phyloP scores from a whole-genome alignment of 1,139 yeast species.

The Saccharomycopsis hybrid region DNA sequence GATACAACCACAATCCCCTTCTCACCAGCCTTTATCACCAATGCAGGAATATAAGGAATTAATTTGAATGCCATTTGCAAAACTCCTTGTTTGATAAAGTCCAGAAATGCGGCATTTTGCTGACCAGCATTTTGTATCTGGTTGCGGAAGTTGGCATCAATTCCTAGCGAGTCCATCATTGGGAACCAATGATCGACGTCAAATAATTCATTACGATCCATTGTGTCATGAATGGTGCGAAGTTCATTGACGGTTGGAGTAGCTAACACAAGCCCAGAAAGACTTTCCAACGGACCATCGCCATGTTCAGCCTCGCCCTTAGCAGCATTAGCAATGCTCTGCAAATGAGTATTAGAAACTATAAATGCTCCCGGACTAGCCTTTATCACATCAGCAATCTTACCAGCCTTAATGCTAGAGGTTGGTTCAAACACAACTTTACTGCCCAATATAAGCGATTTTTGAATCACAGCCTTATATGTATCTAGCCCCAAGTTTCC shows the following conservation, averaged over 20 bases:
- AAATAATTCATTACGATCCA: conserved; percentile 44
- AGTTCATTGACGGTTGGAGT: conserved; percentile 71
- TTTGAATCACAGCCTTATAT: conserved; percentile 35
- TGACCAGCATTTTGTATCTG: conserved; percentile 9
- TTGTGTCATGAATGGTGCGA: conserved; percentile 44
- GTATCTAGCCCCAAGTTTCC: conserved; percentile 53
- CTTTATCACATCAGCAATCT: conserved; percentile 29
- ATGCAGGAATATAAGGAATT: conserved; percentile 65
- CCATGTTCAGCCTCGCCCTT: conserved; percentile 26
- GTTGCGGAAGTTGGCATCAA: conserved; percentile 35
- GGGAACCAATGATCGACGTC: conserved; percentile 73
- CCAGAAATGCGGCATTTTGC: background rate
- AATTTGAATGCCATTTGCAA: conserved; percentile 66
- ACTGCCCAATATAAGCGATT: conserved; percentile 25
- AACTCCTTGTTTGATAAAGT: conserved; percentile 37
- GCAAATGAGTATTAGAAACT: conserved; percentile 30
- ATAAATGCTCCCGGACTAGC: conserved; percentile 24
- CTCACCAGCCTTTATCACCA: conserved; percentile 61
- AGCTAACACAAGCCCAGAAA: conserved; percentile 36
- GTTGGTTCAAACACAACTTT: conserved; percentile 69
- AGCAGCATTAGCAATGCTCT: conserved; percentile 22
- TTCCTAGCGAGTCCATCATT: conserved; percentile 53
- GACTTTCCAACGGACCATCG: conserved; percentile 29
- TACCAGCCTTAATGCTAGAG: conserved; percentile 51
- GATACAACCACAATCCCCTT: conserved; percentile 54